Evolutionary conservation across 108 stramenopile genomes (phyloP).

Genomic region (Poteriospumella lacustris): DNA sequence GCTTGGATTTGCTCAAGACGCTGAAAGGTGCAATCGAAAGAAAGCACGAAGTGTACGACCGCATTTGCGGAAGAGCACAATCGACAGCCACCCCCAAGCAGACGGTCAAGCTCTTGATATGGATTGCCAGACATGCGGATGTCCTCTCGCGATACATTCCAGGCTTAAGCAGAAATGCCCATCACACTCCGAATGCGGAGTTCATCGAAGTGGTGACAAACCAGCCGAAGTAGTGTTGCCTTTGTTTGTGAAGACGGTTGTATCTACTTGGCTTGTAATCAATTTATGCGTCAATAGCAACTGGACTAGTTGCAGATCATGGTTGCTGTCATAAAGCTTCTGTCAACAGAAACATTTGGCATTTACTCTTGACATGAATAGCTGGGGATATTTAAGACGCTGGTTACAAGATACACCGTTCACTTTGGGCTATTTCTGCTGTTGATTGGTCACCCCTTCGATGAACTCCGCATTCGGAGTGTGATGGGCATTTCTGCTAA

Average conservation of each 20-base stretch:
- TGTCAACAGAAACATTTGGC: too few species aligned
- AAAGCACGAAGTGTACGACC: conserved; percentile 68
- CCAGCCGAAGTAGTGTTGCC: too few species aligned
- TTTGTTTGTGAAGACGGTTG: too few species aligned
- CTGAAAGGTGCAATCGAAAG: conserved; percentile 58
- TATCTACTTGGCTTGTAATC: too few species aligned
- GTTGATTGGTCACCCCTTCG: too few species aligned
- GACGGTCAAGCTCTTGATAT: conserved; percentile 65
- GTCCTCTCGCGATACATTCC: neutral
- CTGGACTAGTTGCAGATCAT: too few species aligned
- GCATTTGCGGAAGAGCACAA: conserved; percentile 65
- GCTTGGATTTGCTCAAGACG: neutral
- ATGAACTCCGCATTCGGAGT: neutral
- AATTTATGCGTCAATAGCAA: too few species aligned
- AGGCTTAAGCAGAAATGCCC: neutral
- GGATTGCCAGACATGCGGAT: conserved; percentile 53
- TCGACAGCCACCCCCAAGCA: conserved; percentile 67
- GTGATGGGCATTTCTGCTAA: conserved; percentile 10
- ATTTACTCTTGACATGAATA: too few species aligned
- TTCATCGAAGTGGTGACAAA: neutral
- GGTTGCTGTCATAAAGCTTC: too few species aligned
- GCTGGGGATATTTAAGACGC: too few species aligned
- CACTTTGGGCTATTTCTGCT: too few species aligned
- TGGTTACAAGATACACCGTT: too few species aligned
- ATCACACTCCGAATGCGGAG: neutral